Evolutionary conservation across 2,329 filamentous ascomycete species (phyloP), one percentile per base, ranked within the genome.

Genomic region (Dothideomycetidae sp.): DNA sequence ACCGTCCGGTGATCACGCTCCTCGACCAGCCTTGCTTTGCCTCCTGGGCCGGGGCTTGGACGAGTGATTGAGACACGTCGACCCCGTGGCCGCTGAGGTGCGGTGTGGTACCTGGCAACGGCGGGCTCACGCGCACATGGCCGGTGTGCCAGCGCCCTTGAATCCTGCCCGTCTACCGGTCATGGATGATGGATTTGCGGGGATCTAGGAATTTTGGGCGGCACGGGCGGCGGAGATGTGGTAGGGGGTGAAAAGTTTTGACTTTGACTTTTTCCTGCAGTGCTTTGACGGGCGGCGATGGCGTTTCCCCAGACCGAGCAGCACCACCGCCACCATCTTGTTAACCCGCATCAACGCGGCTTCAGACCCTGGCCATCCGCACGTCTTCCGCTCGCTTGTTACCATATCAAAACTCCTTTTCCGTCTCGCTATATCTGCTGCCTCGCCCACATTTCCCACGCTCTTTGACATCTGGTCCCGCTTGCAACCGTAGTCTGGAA

Each of bases 61-160:
- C 28, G 14, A 17, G 31, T 17, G 28, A 21, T 12, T 9, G 29
- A 7, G 10, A 21, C 21, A 18, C 15, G 16, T 33, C 29, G 15
- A 21, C 12, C 29, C 29, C 29, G 36, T 38, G 31, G 14, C 30
- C 31, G 33, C 28, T 32, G 28, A 31, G 36, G 29, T 17, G 17
- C 18, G 13, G 5, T 11, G 11, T 38, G 28, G 36, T 29, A 32
- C 17, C 19, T 26, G 36, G 29, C 11, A 14, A 36, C n/a, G 23
- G 16, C 23, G 14, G 23, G 16, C 36, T 38, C 36, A 38, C 36
- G 29, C 36, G 36, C 36, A 33, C 36, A 38, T 38, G 36, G 36
- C 36, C 26, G 36, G 19, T 29, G 36, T 19, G 35, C 31, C 26
- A 37, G 15, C 16, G 35, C 18, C 31, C 31, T 37, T 31, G 17